Percentiles rank a stretch among this genome's conserved stretches.
phyloP scores from a whole-genome alignment of 495 filamentous ascomycete species.

The Neurospora discreta region DNA sequence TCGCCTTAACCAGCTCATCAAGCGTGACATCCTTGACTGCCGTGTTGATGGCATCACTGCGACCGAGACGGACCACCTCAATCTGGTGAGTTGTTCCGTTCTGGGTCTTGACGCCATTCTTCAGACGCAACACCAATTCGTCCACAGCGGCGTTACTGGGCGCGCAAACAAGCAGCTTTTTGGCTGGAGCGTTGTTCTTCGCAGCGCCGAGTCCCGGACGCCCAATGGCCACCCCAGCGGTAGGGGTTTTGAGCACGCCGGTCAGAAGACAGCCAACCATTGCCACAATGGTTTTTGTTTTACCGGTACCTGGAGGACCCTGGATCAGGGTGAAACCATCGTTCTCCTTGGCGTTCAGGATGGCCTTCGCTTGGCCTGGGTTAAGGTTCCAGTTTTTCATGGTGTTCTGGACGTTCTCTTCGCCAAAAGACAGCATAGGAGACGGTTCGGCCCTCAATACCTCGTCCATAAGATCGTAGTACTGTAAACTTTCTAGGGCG shows the following conservation, averaged over 20 bases:
- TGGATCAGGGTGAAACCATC: conserved; percentile 95
- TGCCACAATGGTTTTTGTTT: conserved; percentile 95
- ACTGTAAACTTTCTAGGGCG: conserved; percentile 77
- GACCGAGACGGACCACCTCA: conserved; percentile 80
- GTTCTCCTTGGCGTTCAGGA: conserved; percentile 83
- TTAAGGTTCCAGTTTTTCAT: conserved; percentile 75
- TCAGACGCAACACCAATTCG: conserved; percentile 88
- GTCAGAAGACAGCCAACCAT: conserved; percentile 85
- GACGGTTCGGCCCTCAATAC: conserved; percentile 82
- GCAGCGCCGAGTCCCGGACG: conserved; percentile 33
- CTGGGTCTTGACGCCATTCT: conserved; percentile 70
- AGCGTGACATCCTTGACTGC: conserved; percentile 87
- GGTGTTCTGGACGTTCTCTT: conserved; percentile 53
- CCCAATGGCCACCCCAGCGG: conserved; percentile 31
- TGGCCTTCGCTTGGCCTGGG: conserved; percentile 79
- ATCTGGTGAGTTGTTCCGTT: conserved; percentile 60
- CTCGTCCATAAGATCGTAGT: conserved; percentile 90
- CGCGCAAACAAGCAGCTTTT: conserved; percentile 89
- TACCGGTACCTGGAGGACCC: conserved; percentile 91
- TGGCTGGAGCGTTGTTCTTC: conserved; percentile 28
- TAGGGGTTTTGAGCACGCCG: conserved; percentile 38
- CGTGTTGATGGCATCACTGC: conserved; percentile 84
- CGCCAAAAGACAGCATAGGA: conserved; percentile 66
- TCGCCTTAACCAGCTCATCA: conserved; percentile 76
- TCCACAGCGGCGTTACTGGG: conserved; percentile 97